A percentile compares a stretch with the other conserved stretches of the same genome.
These are phyloP conservation scores for Coemansia sp. DNA, from an alignment of 192 early-diverging fungal species.

Conservation along the genomic window DNA sequence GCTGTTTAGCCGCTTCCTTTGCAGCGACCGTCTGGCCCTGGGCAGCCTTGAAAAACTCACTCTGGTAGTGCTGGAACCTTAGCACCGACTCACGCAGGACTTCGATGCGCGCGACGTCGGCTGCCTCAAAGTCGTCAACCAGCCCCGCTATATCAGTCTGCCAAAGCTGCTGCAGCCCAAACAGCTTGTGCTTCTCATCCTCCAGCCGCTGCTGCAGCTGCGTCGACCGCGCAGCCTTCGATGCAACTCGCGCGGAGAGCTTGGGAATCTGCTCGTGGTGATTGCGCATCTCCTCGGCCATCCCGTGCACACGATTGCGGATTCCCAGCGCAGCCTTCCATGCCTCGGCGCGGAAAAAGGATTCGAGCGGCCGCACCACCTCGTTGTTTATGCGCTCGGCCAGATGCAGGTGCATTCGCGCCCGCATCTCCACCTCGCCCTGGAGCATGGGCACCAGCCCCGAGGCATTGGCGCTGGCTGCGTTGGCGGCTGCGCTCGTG, in stretches of 20 bases:
- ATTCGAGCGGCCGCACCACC: slow-evolving; percentile 25
- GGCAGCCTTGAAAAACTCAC: slow-evolving; percentile 29
- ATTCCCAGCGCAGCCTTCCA: slow-evolving; percentile 24
- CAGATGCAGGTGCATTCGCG: slow-evolving; percentile 41
- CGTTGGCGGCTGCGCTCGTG: background rate
- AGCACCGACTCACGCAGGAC: slow-evolving; percentile 31
- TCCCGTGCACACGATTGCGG: slow-evolving; percentile 9
- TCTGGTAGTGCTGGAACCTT: slow-evolving; percentile 41
- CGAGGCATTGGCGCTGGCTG: background rate
- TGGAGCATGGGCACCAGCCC: slow-evolving; percentile 23
- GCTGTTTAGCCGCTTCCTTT: slow-evolving; percentile 9
- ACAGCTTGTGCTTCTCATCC: slow-evolving; percentile 21
- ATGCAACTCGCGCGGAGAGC: slow-evolving; percentile 31
- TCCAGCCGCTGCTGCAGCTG: slow-evolving; percentile 33
- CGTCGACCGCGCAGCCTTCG: slow-evolving; percentile 33
- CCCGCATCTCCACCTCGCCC: slow-evolving; percentile 18
- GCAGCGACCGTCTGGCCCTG: slow-evolving; percentile 6
- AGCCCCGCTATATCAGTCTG: slow-evolving; percentile 24
- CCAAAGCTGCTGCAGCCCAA: slow-evolving; percentile 40
- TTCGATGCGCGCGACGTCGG: slow-evolving; percentile 39
- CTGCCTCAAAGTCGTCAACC: slow-evolving; percentile 39
- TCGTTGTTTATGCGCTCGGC: slow-evolving; percentile 39
- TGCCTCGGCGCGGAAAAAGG: slow-evolving; percentile 17
- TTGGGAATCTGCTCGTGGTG: slow-evolving; percentile 42
- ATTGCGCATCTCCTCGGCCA: slow-evolving; percentile 29